phyloP scores from a whole-genome alignment of 2,329 filamentous ascomycete species.

The Ceratocystis alfenasii region DNA sequence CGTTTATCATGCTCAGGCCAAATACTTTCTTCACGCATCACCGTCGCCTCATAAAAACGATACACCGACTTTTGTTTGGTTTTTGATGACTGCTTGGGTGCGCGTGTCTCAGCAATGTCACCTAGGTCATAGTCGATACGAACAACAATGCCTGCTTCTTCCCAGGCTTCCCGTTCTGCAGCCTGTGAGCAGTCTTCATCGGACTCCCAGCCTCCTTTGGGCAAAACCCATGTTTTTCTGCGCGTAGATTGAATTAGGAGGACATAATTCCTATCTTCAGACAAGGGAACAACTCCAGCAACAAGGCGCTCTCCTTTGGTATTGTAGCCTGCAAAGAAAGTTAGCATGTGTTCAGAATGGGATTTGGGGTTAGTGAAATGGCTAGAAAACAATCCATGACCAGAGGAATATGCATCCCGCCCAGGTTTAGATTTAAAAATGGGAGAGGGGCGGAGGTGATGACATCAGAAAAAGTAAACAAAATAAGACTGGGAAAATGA shows the following conservation, averaged over 20 bases:
- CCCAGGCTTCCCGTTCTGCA: slow-evolving; percentile 87
- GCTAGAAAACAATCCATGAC: not conserved
- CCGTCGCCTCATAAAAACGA: slow-evolving; percentile 78
- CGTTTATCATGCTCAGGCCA: slow-evolving; percentile 96
- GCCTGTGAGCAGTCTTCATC: slow-evolving; percentile 82
- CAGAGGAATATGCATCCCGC: not conserved
- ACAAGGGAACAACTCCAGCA: slow-evolving; percentile 84
- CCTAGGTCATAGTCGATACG: slow-evolving; percentile 76
- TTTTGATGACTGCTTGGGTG: slow-evolving; percentile 60
- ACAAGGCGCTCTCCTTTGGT: slow-evolving; percentile 86
- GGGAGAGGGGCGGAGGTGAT: slow-evolving; percentile 20
- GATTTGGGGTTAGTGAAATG: not conserved
- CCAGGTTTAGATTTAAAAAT: slow-evolving; percentile 17
- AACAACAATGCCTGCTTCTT: slow-evolving; percentile 87
- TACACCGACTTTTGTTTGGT: slow-evolving; percentile 53
- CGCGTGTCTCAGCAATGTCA: slow-evolving; percentile 69
- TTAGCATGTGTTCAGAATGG: slow-evolving; percentile 2
- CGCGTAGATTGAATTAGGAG: slow-evolving; percentile 87
- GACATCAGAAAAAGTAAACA: slow-evolving; percentile 10
- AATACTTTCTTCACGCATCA: slow-evolving; percentile 68
- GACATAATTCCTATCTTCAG: slow-evolving; percentile 73
- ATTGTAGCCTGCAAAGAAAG: slow-evolving; percentile 61
- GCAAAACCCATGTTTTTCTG: slow-evolving; percentile 87
- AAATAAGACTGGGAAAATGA: not conserved
- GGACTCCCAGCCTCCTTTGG: slow-evolving; percentile 94